Evolutionary conservation across 306 rosid genomes (phyloP).

Genomic region (Castanea crenata): DNA sequence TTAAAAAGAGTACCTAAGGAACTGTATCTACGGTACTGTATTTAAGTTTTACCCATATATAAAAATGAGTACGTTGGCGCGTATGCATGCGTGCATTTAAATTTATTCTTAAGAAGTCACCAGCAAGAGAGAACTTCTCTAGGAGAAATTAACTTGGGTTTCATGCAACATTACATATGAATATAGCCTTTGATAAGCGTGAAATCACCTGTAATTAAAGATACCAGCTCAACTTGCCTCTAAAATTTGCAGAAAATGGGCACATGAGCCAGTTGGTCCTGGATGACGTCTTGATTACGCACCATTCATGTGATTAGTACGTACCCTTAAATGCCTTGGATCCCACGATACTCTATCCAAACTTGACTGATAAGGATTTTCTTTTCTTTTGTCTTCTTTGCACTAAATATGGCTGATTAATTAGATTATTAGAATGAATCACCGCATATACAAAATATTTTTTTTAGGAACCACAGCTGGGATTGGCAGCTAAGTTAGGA

Average conservation of each 20-base stretch:
- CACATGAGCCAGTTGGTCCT: not conserved
- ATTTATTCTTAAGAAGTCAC: not conserved
- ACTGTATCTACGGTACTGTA: no score
- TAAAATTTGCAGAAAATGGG: not conserved
- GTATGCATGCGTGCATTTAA: no score
- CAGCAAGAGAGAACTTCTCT: not conserved
- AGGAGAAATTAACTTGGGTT: not conserved
- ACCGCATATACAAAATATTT: no score
- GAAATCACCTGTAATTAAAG: not conserved
- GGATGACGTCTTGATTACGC: constrained; percentile 23
- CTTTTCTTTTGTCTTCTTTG: not conserved
- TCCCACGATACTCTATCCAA: constrained; percentile 2
- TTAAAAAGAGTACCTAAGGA: no score
- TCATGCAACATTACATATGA: not conserved
- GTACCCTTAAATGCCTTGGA: not conserved
- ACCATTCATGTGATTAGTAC: not conserved
- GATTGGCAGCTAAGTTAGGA: no score
- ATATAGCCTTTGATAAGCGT: not conserved
- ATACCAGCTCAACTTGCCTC: not conserved
- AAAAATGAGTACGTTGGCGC: no score
- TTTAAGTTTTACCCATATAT: not conserved
- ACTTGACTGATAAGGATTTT: not conserved
- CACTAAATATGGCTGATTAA: no score
- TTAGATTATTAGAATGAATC: no score
- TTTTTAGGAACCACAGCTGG: no score